Conservation (phyloP, 805 yeast species). For the Schwanniomyces vanrijiae region DNA sequence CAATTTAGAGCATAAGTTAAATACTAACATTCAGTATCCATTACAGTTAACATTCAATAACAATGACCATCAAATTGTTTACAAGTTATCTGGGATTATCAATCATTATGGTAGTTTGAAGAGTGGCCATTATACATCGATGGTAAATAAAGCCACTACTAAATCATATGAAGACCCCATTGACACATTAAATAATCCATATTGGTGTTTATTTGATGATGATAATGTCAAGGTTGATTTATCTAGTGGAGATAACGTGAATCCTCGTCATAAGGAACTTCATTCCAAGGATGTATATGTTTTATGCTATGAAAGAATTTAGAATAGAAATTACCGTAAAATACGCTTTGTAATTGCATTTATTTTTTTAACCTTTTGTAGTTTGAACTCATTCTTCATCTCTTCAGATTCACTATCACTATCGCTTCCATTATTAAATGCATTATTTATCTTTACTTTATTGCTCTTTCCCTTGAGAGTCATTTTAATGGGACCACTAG, state of each 20-base stretch:
- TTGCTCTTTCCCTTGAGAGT: slow-evolving; percentile 11
- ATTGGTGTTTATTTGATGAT: slow-evolving; percentile 79
- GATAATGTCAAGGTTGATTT: slow-evolving; percentile 50
- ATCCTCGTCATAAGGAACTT: slow-evolving; percentile 23
- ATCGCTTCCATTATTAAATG: slow-evolving; percentile 9
- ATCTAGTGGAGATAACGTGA: slow-evolving; percentile 47
- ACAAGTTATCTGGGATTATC: slow-evolving; percentile 60
- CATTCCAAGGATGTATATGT: slow-evolving; percentile 67
- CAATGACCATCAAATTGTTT: slow-evolving; percentile 34
- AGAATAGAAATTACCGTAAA: slow-evolving; percentile 1
- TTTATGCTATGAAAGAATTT: slow-evolving; percentile 58
- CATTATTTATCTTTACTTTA: slow-evolving; percentile 7
- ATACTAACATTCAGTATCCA: slow-evolving; percentile 56
- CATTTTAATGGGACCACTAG: slow-evolving; percentile 21
- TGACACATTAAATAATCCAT: slow-evolving; percentile 38
- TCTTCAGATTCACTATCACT: slow-evolving; percentile 10
- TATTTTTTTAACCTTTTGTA: slow-evolving; percentile 3
- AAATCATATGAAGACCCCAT: slow-evolving; percentile 7
- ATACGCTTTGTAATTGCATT: slow-evolving; percentile 6
- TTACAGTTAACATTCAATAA: slow-evolving; percentile 48
- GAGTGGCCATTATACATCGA: slow-evolving; percentile 76
- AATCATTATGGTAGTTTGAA: slow-evolving; percentile 70
- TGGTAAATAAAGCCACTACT: slow-evolving; percentile 48
- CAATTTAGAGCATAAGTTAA: slow-evolving; percentile 52
- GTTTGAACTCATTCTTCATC: neutral